These are phyloP conservation scores for Ophiocordyceps robertsii DNA, from an alignment of 2,329 filamentous ascomycete species.

Conservation along the genomic window DNA sequence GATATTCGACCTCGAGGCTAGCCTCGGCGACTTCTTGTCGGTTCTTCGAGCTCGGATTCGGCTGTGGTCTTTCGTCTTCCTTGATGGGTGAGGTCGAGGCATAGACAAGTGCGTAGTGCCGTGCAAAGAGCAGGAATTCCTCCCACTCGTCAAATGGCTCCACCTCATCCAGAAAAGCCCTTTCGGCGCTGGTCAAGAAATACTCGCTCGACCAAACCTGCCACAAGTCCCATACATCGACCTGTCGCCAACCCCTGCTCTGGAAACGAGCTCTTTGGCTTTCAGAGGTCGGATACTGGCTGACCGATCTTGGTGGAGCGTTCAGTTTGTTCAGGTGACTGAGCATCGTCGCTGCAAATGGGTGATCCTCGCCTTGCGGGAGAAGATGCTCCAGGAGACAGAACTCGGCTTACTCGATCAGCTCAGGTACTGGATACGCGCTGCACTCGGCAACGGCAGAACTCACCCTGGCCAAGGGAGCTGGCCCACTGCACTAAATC, in stretches of 20 bases:
- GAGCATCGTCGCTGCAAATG: conserved; percentile 80
- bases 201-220: conserved; percentile 60
- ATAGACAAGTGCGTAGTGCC: conserved; percentile 70
- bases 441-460: background rate
- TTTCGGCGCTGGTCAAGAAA: conserved; percentile 49
- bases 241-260: conserved; percentile 51
- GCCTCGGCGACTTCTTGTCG: background rate
- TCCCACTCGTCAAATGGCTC: conserved; percentile 96
- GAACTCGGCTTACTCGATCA: conserved; percentile 51
- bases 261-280: conserved; percentile 58
- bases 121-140: conserved; percentile 73
- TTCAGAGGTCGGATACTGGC: conserved; percentile 51
- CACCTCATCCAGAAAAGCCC: conserved; percentile 49
- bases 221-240: conserved; percentile 61
- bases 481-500: conserved; percentile 67
- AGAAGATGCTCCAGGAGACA: conserved; percentile 79
- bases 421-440: background rate
- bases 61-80: background rate
- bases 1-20: conserved; percentile 4
- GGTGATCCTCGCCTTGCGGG: conserved; percentile 63
- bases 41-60: no score
- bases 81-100: conserved; percentile 23
- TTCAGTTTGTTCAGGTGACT: conserved; percentile 69
- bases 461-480: conserved; percentile 49
- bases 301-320: conserved; percentile 63